phyloP scores from a whole-genome alignment of 345 rosid species.

The Pelargonium nanum region DNA sequence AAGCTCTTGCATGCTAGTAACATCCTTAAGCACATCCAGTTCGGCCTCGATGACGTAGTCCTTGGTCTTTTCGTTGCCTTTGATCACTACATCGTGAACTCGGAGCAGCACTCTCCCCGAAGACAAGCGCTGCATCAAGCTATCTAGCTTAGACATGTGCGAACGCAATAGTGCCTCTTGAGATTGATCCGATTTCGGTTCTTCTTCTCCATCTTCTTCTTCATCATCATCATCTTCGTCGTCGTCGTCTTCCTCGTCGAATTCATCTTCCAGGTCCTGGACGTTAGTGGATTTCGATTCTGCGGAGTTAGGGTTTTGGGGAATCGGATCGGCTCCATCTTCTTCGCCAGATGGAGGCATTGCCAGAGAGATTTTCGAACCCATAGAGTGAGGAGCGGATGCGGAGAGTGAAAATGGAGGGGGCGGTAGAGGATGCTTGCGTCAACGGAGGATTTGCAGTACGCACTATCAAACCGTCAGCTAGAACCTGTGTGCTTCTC shows the following conservation, averaged over 20 bases:
- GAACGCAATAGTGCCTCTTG: conserved; percentile 21
- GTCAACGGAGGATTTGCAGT: neutral
- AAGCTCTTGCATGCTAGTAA: conserved; percentile 60
- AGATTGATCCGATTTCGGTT: conserved; percentile 13
- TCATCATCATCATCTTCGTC: conserved; percentile 29
- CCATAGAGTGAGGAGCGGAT: neutral
- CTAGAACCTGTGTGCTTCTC: too few species aligned
- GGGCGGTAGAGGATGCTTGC: neutral
- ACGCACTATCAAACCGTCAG: too few species aligned
- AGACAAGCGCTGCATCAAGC: conserved; percentile 38
- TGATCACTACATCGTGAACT: conserved; percentile 73
- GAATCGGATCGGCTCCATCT: neutral
- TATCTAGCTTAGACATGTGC: conserved; percentile 32
- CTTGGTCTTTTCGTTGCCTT: conserved; percentile 75
- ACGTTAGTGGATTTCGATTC: conserved; percentile 7
- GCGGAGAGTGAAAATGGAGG: neutral
- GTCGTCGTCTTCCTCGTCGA: conserved; percentile 8
- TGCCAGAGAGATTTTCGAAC: neutral
- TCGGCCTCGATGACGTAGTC: conserved; percentile 64
- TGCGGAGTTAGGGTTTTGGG: conserved; percentile 14
- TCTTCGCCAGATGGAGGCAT: neutral
- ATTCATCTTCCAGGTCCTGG: neutral
- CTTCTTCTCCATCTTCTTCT: conserved; percentile 23
- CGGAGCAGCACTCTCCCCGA: conserved; percentile 51
- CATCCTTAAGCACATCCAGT: conserved; percentile 44